Percentiles rank a stretch among this genome's conserved stretches.
These are phyloP conservation scores for Podila minutissima DNA, from an alignment of 192 early-diverging fungal species.

Conservation along the genomic window DNA sequence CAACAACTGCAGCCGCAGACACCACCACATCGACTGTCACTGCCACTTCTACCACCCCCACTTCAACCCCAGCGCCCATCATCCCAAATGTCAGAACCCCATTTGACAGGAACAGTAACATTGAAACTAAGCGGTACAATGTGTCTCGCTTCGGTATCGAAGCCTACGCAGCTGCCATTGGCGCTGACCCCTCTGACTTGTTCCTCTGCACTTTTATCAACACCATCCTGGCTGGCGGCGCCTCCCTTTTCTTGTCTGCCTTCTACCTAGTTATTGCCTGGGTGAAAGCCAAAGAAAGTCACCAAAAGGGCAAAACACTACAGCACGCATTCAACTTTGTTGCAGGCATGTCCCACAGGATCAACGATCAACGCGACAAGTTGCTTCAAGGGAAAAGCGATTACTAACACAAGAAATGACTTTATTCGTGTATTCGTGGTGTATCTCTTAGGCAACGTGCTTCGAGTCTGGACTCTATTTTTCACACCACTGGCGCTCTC, in stretches of 20 bases:
- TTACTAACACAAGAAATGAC: not conserved
- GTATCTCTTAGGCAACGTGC: constrained; percentile 43
- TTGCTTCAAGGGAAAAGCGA: not conserved
- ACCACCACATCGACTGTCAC: not conserved
- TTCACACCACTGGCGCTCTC: constrained; percentile 55
- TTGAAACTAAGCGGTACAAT: constrained; percentile 11
- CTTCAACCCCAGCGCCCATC: constrained; percentile 5
- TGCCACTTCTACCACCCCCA: not conserved
- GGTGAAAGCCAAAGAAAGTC: constrained; percentile 19
- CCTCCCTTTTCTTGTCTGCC: constrained; percentile 27
- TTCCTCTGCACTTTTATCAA: constrained; percentile 38
- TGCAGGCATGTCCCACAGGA: constrained; percentile 15
- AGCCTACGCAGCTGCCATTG: constrained; percentile 45
- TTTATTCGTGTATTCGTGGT: not conserved
- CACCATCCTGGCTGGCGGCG: constrained; percentile 24
- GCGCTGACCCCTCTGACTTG: constrained; percentile 25
- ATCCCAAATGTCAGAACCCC: constrained; percentile 27
- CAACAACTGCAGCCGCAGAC: not conserved
- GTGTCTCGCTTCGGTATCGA: constrained; percentile 36
- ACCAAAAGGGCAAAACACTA: constrained; percentile 40
- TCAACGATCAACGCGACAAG: not conserved
- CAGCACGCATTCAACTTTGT: constrained; percentile 46
- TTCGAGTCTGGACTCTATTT: constrained; percentile 48
- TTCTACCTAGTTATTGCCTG: constrained; percentile 16
- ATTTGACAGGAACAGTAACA: constrained; percentile 11